phyloP scores from a whole-genome alignment of 148 eudicot genomes.

The Oxyria digyna region DNA sequence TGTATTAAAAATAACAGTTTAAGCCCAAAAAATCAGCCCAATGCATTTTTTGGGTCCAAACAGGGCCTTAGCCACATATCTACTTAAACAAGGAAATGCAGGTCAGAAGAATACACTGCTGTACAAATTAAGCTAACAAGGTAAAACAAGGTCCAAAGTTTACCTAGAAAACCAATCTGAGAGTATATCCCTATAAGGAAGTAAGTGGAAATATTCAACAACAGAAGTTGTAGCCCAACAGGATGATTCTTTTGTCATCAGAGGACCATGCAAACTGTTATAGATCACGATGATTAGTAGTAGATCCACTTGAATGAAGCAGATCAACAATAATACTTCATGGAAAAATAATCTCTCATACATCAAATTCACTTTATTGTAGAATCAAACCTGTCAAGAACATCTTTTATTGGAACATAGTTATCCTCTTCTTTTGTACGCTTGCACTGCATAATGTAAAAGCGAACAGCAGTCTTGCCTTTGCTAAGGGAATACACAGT shows the following conservation, averaged over 20 bases:
- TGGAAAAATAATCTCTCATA: too few relatives aligned
- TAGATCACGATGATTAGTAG: not conserved
- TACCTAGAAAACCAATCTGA: constrained; percentile 56
- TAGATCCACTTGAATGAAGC: not conserved
- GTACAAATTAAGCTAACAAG: not conserved
- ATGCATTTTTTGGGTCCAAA: too few relatives aligned
- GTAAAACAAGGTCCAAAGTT: too few relatives aligned
- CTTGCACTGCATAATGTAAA: constrained; percentile 52
- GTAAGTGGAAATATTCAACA: constrained; percentile 63
- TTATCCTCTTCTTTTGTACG: constrained; percentile 20
- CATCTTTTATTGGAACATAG: constrained; percentile 39
- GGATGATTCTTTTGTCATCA: constrained; percentile 30
- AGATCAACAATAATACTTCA: not conserved
- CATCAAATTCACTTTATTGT: not conserved
- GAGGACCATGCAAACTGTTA: constrained; percentile 64
- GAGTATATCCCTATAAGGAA: constrained; percentile 59
- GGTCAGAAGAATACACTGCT: not conserved
- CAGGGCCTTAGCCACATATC: too few relatives aligned
- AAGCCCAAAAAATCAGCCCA: too few relatives aligned
- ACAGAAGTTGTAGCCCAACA: constrained; percentile 46
- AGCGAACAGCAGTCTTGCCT: constrained; percentile 49
- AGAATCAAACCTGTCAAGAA: constrained; percentile 43
- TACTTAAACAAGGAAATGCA: not conserved
- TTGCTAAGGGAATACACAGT: constrained; percentile 58
- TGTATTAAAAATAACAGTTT: too few relatives aligned